Percentiles rank a stretch among this genome's conserved stretches.
Conservation (phyloP, 163 green algal species). For the Chlorella variabilis region DNA sequence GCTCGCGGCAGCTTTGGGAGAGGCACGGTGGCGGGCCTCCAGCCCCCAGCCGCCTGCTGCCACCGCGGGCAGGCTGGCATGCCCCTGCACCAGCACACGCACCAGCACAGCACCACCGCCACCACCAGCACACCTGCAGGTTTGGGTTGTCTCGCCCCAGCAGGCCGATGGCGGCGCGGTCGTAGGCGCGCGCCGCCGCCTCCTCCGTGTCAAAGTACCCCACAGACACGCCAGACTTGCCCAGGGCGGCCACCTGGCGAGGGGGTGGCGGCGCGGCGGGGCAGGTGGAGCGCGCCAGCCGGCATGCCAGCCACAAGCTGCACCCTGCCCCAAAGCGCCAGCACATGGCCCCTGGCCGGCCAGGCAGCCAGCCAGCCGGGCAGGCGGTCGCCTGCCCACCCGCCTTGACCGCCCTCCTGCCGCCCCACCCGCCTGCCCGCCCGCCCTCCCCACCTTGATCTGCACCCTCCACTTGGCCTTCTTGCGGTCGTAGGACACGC, state of each 20-base stretch:
- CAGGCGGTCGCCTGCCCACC: no score
- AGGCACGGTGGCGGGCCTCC: neutral
- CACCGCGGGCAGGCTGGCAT: neutral
- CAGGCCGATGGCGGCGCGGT: conserved; percentile 77
- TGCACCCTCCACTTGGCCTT: conserved; percentile 84
- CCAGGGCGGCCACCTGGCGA: conserved; percentile 55
- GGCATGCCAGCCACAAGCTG: no score
- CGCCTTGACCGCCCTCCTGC: no score
- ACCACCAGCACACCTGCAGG: conserved; percentile 39
- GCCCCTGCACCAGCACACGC: no score
- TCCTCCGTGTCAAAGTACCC: conserved; percentile 81
- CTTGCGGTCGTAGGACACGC: conserved; percentile 81
- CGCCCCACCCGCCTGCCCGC: no score
- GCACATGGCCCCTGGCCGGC: no score
- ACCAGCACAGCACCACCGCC: no score
- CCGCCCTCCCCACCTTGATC: conserved; percentile 72
- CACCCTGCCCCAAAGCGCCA: no score
- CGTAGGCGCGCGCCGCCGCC: conserved; percentile 70
- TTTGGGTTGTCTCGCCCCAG: conserved; percentile 65
- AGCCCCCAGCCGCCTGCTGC: neutral
- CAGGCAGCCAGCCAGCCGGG: neutral
- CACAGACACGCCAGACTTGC: conserved; percentile 69
- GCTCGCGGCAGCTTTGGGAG: no score
- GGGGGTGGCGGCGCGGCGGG: no score
- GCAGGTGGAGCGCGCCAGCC: no score